These are phyloP conservation scores for Colletotrichum sp. DNA, from an alignment of 2,329 filamentous ascomycete species.

Conservation along the genomic window DNA sequence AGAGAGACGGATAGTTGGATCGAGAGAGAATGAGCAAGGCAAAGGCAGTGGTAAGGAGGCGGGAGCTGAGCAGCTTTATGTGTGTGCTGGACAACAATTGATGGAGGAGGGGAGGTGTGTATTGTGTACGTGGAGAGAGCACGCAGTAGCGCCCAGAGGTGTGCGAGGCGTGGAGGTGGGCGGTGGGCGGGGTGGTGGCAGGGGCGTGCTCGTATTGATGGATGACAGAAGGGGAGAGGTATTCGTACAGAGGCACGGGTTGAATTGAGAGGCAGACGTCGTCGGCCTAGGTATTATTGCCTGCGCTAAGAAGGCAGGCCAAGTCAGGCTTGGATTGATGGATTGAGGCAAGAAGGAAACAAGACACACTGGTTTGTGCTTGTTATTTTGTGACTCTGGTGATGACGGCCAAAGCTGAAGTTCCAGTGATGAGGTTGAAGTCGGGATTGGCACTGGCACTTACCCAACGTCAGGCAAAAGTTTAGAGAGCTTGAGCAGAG, in stretches of 20 bases:
- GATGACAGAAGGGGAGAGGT: background rate
- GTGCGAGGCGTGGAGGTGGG: slow-evolving; percentile 14
- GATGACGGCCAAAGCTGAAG: background rate
- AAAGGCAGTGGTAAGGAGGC: slow-evolving; percentile 15
- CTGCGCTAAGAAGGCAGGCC: background rate
- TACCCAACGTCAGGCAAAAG: background rate
- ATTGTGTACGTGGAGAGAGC: slow-evolving; percentile 21
- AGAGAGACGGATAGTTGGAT: slow-evolving; percentile 20
- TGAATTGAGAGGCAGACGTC: background rate
- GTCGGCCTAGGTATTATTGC: background rate
- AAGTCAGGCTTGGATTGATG: background rate
- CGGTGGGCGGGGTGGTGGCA: slow-evolving; percentile 19
- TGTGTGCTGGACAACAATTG: slow-evolving; percentile 9
- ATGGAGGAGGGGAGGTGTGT: slow-evolving; percentile 17
- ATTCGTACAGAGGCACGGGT: background rate
- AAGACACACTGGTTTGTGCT: background rate
- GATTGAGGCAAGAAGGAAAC: background rate
- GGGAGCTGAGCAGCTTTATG: slow-evolving; percentile 27
- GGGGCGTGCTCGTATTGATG: slow-evolving; percentile 20
- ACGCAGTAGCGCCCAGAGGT: slow-evolving; percentile 13
- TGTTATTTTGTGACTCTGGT: background rate
- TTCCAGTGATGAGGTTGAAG: background rate
- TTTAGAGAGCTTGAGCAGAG: background rate
- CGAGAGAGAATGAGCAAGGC: slow-evolving; percentile 12
- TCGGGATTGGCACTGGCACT: background rate